Evolutionary conservation across 768 basidiomycete species (phyloP).

Genomic region (Suillus decipiens): DNA sequence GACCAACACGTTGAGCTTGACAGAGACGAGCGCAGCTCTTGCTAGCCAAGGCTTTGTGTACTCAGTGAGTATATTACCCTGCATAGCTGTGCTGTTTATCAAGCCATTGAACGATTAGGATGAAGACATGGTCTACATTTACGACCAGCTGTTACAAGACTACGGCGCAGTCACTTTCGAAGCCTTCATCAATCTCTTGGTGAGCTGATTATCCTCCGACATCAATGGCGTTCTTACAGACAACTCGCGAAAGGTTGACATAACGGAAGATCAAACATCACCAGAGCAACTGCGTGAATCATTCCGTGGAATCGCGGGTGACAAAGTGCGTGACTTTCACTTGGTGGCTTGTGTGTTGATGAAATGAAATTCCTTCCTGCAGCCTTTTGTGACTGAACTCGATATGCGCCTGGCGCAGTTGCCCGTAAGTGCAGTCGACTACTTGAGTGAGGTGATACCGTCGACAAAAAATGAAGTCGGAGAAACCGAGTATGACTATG

Average conservation of each 20-base stretch:
- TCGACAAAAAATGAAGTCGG: conserved; percentile 48
- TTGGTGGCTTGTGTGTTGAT: background rate
- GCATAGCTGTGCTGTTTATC: conserved; percentile 1
- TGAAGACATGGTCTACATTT: conserved; percentile 84
- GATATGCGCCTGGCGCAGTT: conserved; percentile 86
- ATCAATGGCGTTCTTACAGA: conserved; percentile 8
- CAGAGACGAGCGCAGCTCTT: conserved; percentile 92
- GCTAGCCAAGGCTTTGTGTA: conserved; percentile 95
- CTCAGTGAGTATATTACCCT: conserved; percentile 48
- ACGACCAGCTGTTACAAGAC: conserved; percentile 72
- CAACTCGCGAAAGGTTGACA: conserved; percentile 68
- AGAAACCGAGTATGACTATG: conserved; percentile 78
- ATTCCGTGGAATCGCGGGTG: conserved; percentile 87
- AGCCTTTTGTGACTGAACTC: conserved; percentile 93
- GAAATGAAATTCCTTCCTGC: conserved; percentile 17
- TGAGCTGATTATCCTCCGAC: conserved; percentile 34
- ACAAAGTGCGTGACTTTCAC: conserved; percentile 62
- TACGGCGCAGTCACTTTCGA: conserved; percentile 92
- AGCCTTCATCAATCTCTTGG: conserved; percentile 92
- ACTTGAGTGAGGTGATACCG: conserved; percentile 84
- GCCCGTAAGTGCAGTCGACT: conserved; percentile 73
- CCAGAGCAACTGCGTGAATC: conserved; percentile 90
- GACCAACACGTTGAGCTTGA: conserved; percentile 79
- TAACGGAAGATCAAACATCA: conserved; percentile 94
- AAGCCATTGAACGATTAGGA: conserved; percentile 47